Conservation (phyloP, 176 grass and related monocot species). For the Cenchrus fungigraminus region DNA sequence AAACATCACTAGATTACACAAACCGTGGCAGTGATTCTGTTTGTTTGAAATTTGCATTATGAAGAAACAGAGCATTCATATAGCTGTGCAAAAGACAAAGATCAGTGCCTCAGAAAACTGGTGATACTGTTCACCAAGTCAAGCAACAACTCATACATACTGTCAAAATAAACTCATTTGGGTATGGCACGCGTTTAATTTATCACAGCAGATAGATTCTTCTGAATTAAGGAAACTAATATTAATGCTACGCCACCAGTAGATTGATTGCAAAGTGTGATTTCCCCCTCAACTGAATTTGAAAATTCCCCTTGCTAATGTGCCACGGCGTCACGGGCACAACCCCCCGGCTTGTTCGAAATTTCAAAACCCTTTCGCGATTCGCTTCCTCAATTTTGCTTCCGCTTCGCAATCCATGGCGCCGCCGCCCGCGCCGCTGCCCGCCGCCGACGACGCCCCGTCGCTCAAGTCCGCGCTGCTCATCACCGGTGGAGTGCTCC, state of each 20-base stretch:
- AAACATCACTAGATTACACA: no score
- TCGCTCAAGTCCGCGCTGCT: conserved; percentile 61
- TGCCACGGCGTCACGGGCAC: neutral
- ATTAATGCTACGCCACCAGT: neutral
- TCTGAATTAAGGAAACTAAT: neutral
- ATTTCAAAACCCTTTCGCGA: neutral
- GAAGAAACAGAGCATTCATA: neutral
- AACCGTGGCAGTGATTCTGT: neutral
- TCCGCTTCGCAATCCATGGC: conserved; percentile 23
- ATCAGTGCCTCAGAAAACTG: neutral
- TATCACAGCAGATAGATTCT: no score
- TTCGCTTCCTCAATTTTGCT: conserved; percentile 3
- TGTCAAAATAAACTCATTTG: neutral
- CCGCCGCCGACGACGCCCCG: neutral
- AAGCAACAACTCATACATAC: no score
- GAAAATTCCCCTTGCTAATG: neutral
- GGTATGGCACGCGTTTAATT: no score
- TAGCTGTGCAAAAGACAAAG: neutral
- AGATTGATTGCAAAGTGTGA: neutral
- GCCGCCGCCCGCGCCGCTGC: conserved; percentile 15
- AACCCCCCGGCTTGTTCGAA: neutral
- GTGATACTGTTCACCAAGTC: no score
- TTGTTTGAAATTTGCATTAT: neutral
- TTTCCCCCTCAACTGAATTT: neutral
- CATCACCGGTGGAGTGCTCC: conserved; percentile 39